These are phyloP conservation scores for Physcia stellaris DNA, from an alignment of 495 filamentous ascomycete genomes.

Conservation along the genomic window DNA sequence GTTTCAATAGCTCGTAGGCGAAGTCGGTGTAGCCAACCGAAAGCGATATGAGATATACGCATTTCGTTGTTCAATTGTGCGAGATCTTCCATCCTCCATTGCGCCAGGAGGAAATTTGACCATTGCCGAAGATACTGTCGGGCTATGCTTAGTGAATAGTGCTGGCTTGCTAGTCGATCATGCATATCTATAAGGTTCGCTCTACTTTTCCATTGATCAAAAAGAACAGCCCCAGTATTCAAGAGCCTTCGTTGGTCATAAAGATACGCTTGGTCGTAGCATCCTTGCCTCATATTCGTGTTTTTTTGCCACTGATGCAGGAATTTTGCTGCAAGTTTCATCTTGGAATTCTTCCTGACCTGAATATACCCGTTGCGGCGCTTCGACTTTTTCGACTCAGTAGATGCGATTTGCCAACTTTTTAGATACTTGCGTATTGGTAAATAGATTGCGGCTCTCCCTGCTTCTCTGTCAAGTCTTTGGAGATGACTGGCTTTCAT, in stretches of 20 bases:
- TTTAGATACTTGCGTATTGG: constrained; percentile 37
- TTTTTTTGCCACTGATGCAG: constrained; percentile 31
- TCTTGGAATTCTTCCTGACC: constrained; percentile 42
- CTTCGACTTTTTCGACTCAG: constrained; percentile 37
- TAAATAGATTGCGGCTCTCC: constrained; percentile 47
- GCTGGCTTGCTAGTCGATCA: constrained; percentile 26
- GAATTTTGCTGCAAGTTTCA: constrained; percentile 36
- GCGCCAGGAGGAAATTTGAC: constrained; percentile 27
- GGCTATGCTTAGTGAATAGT: constrained; percentile 28
- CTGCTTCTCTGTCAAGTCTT: constrained; percentile 39
- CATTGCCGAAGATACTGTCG: constrained; percentile 33
- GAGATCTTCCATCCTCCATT: constrained; percentile 34
- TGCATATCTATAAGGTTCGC: constrained; percentile 25
- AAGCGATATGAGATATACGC: constrained; percentile 31
- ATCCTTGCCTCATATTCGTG: constrained; percentile 19
- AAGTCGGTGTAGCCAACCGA: constrained; percentile 32
- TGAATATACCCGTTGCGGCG: constrained; percentile 46
- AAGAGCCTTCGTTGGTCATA: constrained; percentile 16
- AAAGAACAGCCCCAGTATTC: constrained; percentile 33
- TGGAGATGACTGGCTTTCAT: constrained; percentile 29
- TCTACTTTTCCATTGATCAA: constrained; percentile 31
- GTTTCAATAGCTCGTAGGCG: constrained; percentile 39
- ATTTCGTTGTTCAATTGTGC: constrained; percentile 32
- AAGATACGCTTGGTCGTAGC: constrained; percentile 6
- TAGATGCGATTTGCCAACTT: constrained; percentile 38